Percentiles rank a stretch among this genome's conserved stretches.
Conservation (phyloP, 371 early-diverging fungal species). For the Circinella umbellata region DNA sequence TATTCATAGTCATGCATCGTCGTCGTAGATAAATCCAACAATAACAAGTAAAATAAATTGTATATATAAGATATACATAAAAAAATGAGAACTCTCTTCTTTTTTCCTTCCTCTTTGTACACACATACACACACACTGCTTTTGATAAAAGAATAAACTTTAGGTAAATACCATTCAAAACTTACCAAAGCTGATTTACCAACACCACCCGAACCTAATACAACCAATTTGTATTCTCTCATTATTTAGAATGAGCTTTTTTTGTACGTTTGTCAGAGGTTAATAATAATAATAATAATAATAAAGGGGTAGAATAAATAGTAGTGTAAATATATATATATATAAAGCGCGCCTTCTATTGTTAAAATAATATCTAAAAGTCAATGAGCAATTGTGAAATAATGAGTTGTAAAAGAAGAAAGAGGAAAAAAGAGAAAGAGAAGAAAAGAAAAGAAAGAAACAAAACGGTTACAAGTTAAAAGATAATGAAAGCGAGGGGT, state of each 20-base stretch:
- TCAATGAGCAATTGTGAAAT: no score
- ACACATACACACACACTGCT: no score
- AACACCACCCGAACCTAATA: constrained; percentile 91
- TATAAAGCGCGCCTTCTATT: not conserved
- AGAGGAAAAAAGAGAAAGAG: not conserved
- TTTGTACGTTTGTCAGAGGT: not conserved
- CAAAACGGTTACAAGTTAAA: not conserved
- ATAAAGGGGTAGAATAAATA: not conserved
- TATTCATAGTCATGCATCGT: no score
- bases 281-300: no score
- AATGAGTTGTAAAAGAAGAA: constrained; percentile 21
- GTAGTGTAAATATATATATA: not conserved
- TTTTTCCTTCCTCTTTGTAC: no score
- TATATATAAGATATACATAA: no score
- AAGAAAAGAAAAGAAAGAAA: not conserved
- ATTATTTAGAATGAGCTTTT: constrained; percentile 24
- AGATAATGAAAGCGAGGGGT: not conserved
- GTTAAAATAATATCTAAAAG: no score
- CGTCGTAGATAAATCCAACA: no score
- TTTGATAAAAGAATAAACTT: no score
- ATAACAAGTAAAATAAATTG: no score
- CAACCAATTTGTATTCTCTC: constrained; percentile 87
- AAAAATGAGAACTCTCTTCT: no score
- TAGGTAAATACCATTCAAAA: not conserved
- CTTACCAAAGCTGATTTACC: constrained; percentile 91